Percentiles rank a stretch among this genome's conserved stretches.
phyloP scores from a whole-genome alignment of 306 rosid genomes.

The Abrus pulchellus region DNA sequence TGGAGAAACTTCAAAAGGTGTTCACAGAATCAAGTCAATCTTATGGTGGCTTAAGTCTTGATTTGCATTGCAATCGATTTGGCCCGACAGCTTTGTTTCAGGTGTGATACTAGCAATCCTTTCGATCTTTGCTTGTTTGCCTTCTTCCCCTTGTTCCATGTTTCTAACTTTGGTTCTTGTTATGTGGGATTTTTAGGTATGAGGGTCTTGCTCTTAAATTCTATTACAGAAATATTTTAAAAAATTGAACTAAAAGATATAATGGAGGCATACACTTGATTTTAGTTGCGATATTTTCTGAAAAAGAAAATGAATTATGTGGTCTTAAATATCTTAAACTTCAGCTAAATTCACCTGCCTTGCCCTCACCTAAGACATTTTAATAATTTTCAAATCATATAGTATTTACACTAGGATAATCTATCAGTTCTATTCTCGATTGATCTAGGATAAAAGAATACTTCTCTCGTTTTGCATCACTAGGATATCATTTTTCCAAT shows the following conservation, averaged over 20 bases:
- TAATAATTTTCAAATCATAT: conserved; percentile 9
- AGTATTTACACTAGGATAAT: conserved; percentile 7
- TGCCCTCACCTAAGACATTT: conserved; percentile 13
- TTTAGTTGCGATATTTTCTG: conserved; percentile 6
- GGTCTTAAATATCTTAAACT: conserved; percentile 33
- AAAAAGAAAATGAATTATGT: conserved; percentile 36
- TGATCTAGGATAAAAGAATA: conserved; percentile 21
- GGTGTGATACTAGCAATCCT: conserved; percentile 56
- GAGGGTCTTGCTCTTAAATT: conserved; percentile 21
- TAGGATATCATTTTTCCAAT: conserved; percentile 7
- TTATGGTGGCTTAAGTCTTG: conserved; percentile 79
- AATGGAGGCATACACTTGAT: conserved; percentile 28
- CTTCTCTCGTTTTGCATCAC: conserved; percentile 15
- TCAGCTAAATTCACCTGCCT: conserved; percentile 18
- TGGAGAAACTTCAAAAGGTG: conserved; percentile 84
- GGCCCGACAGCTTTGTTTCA: conserved; percentile 85
- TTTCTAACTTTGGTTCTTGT: conserved; percentile 26
- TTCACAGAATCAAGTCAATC: conserved; percentile 76
- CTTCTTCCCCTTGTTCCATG: conserved; percentile 14
- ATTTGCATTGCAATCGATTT: conserved; percentile 89
- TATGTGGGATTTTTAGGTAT: conserved; percentile 30
- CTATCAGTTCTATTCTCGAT: conserved; percentile 2
- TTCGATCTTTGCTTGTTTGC: conserved; percentile 40
- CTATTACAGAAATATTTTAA: conserved; percentile 2
- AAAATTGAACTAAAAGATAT: conserved; percentile 31